Evolutionary conservation across 2,329 filamentous ascomycete species (phyloP).

Genomic region (Tolypocladium pustulatum): DNA sequence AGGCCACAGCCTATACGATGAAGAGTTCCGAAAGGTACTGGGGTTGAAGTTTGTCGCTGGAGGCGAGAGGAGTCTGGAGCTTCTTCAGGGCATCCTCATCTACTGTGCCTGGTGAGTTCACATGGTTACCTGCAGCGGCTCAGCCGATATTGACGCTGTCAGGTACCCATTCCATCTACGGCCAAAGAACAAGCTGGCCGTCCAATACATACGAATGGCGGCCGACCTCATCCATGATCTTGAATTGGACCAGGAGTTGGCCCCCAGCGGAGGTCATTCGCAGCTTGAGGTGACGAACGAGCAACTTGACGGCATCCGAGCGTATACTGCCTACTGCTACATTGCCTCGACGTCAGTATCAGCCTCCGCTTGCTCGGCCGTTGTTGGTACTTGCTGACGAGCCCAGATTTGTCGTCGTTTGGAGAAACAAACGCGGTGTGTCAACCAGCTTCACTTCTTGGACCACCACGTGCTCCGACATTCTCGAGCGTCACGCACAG

Average conservation of each 20-base stretch:
- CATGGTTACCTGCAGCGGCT: background rate
- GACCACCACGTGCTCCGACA: conserved; percentile 32
- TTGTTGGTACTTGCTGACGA: conserved; percentile 4
- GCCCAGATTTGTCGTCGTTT: conserved; percentile 26
- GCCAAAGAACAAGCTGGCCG: conserved; percentile 36
- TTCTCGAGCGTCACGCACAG: conserved; percentile 26
- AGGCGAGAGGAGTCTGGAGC: conserved; percentile 45
- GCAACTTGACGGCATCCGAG: conserved; percentile 31
- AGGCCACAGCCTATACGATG: conserved; percentile 43
- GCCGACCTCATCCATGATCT: conserved; percentile 39
- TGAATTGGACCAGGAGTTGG: conserved; percentile 31
- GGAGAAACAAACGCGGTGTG: conserved; percentile 23
- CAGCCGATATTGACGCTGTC: background rate
- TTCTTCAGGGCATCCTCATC: conserved; percentile 45
- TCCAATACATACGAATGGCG: conserved; percentile 42
- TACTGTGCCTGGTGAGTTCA: conserved; percentile 43
- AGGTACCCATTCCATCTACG: conserved; percentile 47
- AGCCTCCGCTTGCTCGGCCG: background rate
- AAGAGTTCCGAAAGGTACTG: conserved; percentile 47
- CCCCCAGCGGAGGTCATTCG: background rate
- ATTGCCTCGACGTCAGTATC: conserved; percentile 27
- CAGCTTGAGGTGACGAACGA: conserved; percentile 5
- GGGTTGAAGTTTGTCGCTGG: conserved; percentile 45
- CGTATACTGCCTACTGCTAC: conserved; percentile 36
- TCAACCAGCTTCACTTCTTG: conserved; percentile 27